phyloP scores from a whole-genome alignment of 306 rosid genomes.

The Cicer chorassanicum region DNA sequence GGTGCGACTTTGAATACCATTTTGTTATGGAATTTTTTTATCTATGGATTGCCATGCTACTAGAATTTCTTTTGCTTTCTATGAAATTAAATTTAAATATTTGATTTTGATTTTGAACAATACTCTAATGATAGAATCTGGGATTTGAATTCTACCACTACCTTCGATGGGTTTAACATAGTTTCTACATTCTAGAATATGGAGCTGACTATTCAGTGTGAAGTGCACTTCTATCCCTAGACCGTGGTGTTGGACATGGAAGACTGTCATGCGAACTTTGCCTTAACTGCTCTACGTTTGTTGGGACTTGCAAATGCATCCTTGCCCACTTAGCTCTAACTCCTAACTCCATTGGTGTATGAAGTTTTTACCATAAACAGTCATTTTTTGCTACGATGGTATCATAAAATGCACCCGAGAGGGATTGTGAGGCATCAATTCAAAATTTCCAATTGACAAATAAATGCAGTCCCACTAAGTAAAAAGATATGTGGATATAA shows the following conservation, averaged over 20 bases:
- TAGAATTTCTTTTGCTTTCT: conserved; percentile 20
- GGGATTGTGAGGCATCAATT: background rate
- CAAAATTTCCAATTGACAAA: background rate
- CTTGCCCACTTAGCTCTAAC: conserved; percentile 14
- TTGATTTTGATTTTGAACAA: background rate
- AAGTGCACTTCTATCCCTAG: conserved; percentile 6
- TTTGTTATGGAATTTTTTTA: conserved; percentile 16
- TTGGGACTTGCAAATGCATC: conserved; percentile 20
- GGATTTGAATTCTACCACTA: background rate
- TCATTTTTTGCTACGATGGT: background rate
- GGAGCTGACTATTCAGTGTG: background rate
- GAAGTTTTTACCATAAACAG: background rate
- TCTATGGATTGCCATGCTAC: conserved; percentile 8
- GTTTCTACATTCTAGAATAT: background rate
- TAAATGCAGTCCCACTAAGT: background rate
- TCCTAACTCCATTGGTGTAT: background rate
- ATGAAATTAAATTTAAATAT: conserved; percentile 21
- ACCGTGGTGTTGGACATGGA: conserved; percentile 12
- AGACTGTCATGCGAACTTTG: conserved; percentile 11
- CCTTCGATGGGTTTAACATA: background rate
- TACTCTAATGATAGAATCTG: background rate
- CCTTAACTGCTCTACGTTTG: conserved; percentile 12
- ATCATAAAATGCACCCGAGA: background rate
- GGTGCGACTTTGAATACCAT: conserved; percentile 34
- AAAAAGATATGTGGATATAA: background rate